These are phyloP conservation scores for Nemania sp. DNA, from an alignment of 2,329 filamentous ascomycete species.

Conservation along the genomic window DNA sequence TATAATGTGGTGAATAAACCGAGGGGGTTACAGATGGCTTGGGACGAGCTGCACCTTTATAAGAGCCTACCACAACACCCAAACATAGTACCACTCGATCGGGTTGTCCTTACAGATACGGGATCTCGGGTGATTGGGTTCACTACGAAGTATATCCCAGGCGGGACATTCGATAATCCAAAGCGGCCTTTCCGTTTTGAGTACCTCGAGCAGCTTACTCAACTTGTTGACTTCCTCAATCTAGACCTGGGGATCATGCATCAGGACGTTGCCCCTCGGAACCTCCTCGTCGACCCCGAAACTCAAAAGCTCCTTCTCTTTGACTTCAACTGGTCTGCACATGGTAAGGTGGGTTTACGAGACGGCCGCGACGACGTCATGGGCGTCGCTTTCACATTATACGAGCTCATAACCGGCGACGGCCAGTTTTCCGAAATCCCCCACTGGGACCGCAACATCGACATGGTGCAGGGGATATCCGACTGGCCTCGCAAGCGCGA, in stretches of 20 bases:
- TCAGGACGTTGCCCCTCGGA: conserved; percentile 11
- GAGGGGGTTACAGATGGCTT: background rate
- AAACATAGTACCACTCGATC: conserved; percentile 18
- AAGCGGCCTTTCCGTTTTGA: conserved; percentile 12
- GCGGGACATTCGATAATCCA: conserved; percentile 15
- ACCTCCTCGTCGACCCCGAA: conserved; percentile 6
- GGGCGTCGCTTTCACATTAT: conserved; percentile 1
- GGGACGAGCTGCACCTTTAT: conserved; percentile 10
- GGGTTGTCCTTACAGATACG: background rate
- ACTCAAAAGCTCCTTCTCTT: conserved; percentile 12
- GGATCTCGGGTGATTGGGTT: conserved; percentile 17
- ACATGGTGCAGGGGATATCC: conserved; percentile 4
- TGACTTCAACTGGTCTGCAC: conserved; percentile 4
- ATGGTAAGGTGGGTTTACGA: background rate
- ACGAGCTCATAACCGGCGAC: conserved; percentile 12
- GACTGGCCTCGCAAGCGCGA: conserved; percentile 6
- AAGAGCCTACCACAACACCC: conserved; percentile 11
- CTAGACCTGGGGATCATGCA: conserved; percentile 3
- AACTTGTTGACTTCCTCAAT: conserved; percentile 8
- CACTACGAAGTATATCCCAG: conserved; percentile 2
- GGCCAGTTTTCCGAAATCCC: background rate
- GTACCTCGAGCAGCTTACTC: conserved; percentile 8
- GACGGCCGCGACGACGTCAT: conserved; percentile 10
- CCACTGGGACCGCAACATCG: conserved; percentile 9
- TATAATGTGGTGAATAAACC: conserved; percentile 1